Evolutionary conservation across 1,284 basidiomycete genomes (phyloP).

Genomic region (Fomitopsis schrenkii): DNA sequence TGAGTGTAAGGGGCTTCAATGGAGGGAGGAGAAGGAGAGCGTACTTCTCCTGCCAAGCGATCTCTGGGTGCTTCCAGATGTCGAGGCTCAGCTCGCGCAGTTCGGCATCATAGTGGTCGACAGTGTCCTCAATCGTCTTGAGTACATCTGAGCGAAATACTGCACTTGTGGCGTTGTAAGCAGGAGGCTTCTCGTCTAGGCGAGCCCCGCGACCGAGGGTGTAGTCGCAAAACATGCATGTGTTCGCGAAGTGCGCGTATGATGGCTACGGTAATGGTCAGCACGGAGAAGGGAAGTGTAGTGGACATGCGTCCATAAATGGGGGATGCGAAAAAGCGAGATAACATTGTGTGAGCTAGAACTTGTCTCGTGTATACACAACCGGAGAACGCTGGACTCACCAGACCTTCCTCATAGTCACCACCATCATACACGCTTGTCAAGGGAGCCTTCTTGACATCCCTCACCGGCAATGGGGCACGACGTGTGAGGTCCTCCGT

Average conservation of each 20-base stretch:
- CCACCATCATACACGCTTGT: neutral
- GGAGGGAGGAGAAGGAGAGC: conserved; percentile 11
- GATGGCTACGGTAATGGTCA: neutral
- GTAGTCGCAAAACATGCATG: conserved; percentile 1
- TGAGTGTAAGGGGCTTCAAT: neutral
- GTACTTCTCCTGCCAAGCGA: conserved; percentile 26
- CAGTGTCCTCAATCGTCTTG: conserved; percentile 50
- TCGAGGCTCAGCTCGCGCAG: conserved; percentile 60
- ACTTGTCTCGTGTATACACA: neutral
- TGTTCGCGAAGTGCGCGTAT: conserved; percentile 1
- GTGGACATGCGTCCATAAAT: neutral
- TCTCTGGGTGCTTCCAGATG: conserved; percentile 45
- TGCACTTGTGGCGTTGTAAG: conserved; percentile 9
- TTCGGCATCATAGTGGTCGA: conserved; percentile 50
- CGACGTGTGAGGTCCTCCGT: neutral
- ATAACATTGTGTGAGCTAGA: neutral
- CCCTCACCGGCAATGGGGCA: neutral
- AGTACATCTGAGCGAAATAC: conserved; percentile 34
- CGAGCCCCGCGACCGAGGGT: neutral
- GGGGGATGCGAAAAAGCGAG: neutral
- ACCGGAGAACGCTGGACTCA: neutral
- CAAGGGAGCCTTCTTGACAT: neutral
- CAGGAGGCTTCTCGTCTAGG: conserved; percentile 14
- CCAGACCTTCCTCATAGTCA: neutral
- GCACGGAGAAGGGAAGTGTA: neutral